phyloP scores from a whole-genome alignment of 1,284 basidiomycete species.

The Thelephora terrestris region DNA sequence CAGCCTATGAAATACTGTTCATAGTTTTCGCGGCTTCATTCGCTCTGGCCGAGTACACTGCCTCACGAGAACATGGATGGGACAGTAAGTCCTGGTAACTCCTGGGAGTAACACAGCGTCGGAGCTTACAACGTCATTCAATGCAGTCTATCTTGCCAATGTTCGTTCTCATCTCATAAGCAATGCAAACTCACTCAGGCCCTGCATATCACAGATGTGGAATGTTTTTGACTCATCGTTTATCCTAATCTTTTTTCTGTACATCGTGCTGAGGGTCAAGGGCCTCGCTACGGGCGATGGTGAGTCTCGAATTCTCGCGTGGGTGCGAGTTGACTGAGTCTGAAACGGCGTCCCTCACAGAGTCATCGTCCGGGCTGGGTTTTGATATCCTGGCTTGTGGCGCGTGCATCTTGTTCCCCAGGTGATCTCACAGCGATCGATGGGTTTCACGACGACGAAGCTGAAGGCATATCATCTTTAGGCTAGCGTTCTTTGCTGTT shows the following conservation, averaged over 20 bases:
- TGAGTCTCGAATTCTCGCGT: constrained; percentile 20
- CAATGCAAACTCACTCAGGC: background rate
- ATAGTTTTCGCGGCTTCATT: constrained; percentile 71
- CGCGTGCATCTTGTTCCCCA: constrained; percentile 81
- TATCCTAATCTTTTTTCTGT: constrained; percentile 62
- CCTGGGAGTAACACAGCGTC: too few relatives aligned
- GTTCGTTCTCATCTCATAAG: constrained; percentile 25
- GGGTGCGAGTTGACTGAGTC: background rate
- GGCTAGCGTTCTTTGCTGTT: constrained; percentile 78
- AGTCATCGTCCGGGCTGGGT: constrained; percentile 51
- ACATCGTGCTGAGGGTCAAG: constrained; percentile 55
- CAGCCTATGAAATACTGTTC: constrained; percentile 61
- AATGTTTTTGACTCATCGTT: constrained; percentile 81
- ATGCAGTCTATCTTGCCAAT: constrained; percentile 71
- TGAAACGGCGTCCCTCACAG: constrained; percentile 22
- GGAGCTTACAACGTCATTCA: constrained; percentile 4
- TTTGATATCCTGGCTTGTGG: constrained; percentile 81
- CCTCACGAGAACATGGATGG: constrained; percentile 78
- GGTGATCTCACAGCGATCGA: constrained; percentile 27
- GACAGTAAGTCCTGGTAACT: constrained; percentile 44
- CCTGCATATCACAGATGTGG: constrained; percentile 50
- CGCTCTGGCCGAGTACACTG: constrained; percentile 71
- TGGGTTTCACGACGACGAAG: background rate
- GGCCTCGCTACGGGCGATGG: constrained; percentile 50
- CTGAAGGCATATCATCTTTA: constrained; percentile 15